phyloP scores from a whole-genome alignment of 768 basidiomycete genomes.

The Psilocybe azurescens region DNA sequence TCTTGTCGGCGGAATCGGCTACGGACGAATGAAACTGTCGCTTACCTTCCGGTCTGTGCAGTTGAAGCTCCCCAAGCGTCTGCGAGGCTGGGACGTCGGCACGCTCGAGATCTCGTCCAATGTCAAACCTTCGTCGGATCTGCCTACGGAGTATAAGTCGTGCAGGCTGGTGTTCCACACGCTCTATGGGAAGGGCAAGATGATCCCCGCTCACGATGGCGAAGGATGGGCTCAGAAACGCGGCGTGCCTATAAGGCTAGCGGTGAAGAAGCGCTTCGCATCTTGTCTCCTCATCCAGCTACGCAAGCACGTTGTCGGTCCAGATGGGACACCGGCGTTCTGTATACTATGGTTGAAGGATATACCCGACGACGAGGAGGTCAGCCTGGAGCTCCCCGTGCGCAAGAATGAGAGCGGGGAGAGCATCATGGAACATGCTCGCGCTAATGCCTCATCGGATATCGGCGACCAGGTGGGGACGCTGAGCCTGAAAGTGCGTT shows the following conservation, averaged over 20 bases:
- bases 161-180: constrained; percentile 49
- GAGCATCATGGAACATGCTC: constrained; percentile 29
- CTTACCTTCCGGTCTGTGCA: constrained; percentile 73
- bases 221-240: constrained; percentile 39
- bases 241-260: constrained; percentile 36
- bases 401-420: constrained; percentile 29
- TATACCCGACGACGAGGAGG: constrained; percentile 40
- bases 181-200: constrained; percentile 40
- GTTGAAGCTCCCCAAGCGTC: constrained; percentile 56
- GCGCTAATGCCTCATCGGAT: constrained; percentile 30
- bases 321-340: constrained; percentile 41
- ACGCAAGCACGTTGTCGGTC: constrained; percentile 35
- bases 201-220: constrained; percentile 29
- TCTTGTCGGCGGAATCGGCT: constrained; percentile 73
- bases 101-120: constrained; percentile 57
- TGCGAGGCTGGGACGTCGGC: constrained; percentile 73
- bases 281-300: constrained; percentile 45
- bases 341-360: constrained; percentile 49
- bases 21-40: constrained; percentile 65
- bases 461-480: constrained; percentile 29
- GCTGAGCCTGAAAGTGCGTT: constrained; percentile 41
- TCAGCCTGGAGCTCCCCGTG: constrained; percentile 32
- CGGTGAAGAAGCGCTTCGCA: constrained; percentile 46
- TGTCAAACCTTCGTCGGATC: constrained; percentile 32
- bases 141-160: constrained; percentile 39